Evolutionary conservation across 768 basidiomycete genomes (phyloP).

Genomic region (Naematelia encephala): DNA sequence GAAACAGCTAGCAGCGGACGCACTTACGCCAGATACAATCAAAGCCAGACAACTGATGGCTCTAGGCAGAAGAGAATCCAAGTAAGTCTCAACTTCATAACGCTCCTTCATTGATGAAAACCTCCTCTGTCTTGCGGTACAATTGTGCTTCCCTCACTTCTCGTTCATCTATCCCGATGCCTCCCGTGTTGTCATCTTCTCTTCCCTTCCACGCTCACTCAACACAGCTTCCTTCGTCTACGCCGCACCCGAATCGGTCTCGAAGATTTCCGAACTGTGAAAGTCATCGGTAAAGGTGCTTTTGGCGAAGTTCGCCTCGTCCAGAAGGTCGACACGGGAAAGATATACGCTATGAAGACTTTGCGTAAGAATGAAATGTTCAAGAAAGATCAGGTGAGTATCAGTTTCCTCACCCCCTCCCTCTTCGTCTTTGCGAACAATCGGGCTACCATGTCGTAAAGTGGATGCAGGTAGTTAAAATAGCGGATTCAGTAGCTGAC

Average conservation of each 20-base stretch:
- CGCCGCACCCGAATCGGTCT: constrained; percentile 84
- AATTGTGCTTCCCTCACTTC: too few species aligned
- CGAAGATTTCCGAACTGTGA: constrained; percentile 91
- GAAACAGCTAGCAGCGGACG: constrained; percentile 41
- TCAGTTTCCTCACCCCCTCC: too few species aligned
- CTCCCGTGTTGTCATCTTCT: not conserved
- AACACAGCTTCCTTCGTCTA: constrained; percentile 70
- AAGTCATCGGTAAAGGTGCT: constrained; percentile 98
- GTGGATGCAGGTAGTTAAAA: too few species aligned
- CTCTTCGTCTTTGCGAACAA: too few species aligned
- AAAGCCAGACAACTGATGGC: constrained; percentile 46
- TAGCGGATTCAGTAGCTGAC: not conserved
- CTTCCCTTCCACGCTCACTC: not conserved
- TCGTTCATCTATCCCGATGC: not conserved
- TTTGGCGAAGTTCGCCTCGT: constrained; percentile 97
- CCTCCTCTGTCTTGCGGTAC: too few species aligned
- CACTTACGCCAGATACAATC: constrained; percentile 40
- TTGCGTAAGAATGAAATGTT: constrained; percentile 97
- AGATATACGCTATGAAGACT: constrained; percentile 99
- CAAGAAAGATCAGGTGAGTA: constrained; percentile 89
- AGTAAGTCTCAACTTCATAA: constrained; percentile 29
- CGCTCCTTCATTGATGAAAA: too few species aligned
- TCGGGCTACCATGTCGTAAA: too few species aligned
- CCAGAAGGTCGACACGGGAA: constrained; percentile 93
- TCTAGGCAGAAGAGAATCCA: constrained; percentile 45